Conservation (phyloP, 1,139 yeast species). For the Debaryomyces fabryi region DNA sequence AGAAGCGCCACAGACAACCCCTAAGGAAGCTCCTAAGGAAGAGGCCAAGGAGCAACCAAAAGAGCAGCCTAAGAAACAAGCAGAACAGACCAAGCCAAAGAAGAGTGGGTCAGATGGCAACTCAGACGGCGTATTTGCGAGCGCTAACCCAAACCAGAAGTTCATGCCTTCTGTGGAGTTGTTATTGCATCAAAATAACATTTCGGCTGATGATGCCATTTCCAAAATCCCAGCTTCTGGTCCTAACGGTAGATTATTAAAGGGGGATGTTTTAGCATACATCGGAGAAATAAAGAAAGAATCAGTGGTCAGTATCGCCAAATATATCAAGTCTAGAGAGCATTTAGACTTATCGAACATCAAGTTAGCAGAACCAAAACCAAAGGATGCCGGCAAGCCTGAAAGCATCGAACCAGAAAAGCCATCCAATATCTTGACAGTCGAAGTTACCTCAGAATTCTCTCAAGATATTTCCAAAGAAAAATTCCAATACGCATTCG, state of each 20-base stretch:
- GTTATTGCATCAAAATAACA: constrained; percentile 60
- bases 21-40: constrained; percentile 15
- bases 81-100: constrained; percentile 19
- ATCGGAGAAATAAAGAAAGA: constrained; percentile 69
- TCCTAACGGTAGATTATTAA: constrained; percentile 80
- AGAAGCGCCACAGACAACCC: constrained; percentile 18
- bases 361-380: constrained; percentile 47
- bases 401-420: constrained; percentile 21
- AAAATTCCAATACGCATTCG: constrained; percentile 35
- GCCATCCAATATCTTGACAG: constrained; percentile 32
- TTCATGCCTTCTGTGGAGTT: constrained; percentile 81
- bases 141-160: constrained; percentile 65
- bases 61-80: constrained; percentile 7
- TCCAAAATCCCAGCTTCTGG: constrained; percentile 81
- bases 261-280: constrained; percentile 89
- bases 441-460: constrained; percentile 30
- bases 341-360: constrained; percentile 80
- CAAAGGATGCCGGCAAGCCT: constrained; percentile 16
- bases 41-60: constrained; percentile 10
- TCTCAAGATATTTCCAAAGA: constrained; percentile 30
- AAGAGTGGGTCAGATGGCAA: constrained; percentile 13
- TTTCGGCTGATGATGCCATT: constrained; percentile 71
- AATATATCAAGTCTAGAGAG: constrained; percentile 57
- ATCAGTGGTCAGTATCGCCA: constrained; percentile 54
- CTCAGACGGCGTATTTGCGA: constrained; percentile 26